Conservation (phyloP, 2,329 filamentous ascomycete genomes). For the Trichoderma sp. region DNA sequence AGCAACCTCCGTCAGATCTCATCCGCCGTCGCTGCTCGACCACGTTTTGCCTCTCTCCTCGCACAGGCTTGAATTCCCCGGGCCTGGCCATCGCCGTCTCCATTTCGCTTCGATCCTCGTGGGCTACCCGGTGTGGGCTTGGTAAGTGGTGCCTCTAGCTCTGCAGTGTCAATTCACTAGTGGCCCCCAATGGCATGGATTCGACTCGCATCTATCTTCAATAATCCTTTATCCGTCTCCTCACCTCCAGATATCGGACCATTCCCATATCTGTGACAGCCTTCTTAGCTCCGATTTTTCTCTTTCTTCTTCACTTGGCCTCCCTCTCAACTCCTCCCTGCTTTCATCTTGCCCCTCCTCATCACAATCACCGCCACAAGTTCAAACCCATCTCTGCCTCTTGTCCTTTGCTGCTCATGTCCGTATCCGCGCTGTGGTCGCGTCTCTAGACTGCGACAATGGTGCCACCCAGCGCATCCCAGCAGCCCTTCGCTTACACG, state of each 20-base stretch:
- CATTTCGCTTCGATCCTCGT: slow-evolving; percentile 20
- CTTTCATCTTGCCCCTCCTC: neutral
- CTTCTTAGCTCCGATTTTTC: neutral
- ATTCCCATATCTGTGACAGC: slow-evolving; percentile 22
- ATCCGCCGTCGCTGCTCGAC: neutral
- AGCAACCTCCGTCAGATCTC: neutral
- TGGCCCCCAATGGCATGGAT: slow-evolving; percentile 23
- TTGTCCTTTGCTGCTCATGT: slow-evolving; percentile 34
- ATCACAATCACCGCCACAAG: neutral
- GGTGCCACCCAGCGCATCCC: slow-evolving; percentile 36
- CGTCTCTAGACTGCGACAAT: slow-evolving; percentile 41
- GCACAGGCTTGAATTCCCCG: slow-evolving; percentile 13
- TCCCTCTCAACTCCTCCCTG: slow-evolving; percentile 4
- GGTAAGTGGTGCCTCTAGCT: slow-evolving; percentile 26
- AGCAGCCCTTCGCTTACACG: slow-evolving; percentile 28
- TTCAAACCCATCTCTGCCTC: neutral
- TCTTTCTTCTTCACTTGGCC: neutral
- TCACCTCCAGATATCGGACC: slow-evolving; percentile 20
- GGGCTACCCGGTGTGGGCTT: slow-evolving; percentile 22
- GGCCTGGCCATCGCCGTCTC: slow-evolving; percentile 13
- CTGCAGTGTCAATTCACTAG: slow-evolving; percentile 16
- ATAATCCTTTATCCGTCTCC: slow-evolving; percentile 23
- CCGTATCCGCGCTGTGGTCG: slow-evolving; percentile 32
- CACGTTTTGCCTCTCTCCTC: neutral
- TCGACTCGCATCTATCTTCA: slow-evolving; percentile 19